phyloP scores from a whole-genome alignment of 306 rosid species.

The Carpinus fangiana region DNA sequence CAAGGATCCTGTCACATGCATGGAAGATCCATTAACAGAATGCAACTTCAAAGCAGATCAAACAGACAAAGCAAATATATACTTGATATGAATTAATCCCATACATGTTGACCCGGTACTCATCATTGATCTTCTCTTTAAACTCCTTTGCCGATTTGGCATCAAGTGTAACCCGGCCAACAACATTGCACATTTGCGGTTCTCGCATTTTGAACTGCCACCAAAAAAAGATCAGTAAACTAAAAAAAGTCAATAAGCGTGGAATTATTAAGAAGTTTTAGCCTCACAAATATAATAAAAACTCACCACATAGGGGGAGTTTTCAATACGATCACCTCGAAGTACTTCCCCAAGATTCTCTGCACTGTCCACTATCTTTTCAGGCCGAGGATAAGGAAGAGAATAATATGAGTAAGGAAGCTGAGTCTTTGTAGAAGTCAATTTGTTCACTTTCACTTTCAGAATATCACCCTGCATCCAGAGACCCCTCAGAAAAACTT shows the following conservation, averaged over 20 bases:
- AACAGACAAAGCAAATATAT: neutral
- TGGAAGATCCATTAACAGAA: constrained; percentile 22
- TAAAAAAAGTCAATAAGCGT: constrained; percentile 22
- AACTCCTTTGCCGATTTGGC: constrained; percentile 81
- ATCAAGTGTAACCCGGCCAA: constrained; percentile 58
- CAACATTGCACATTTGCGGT: constrained; percentile 79
- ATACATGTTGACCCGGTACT: constrained; percentile 97
- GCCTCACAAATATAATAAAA: constrained; percentile 11
- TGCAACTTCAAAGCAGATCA: neutral
- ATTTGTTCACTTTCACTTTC: constrained; percentile 94
- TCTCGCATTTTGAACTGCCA: constrained; percentile 93
- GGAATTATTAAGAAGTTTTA: constrained; percentile 11
- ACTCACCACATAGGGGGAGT: constrained; percentile 85
- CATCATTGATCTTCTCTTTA: constrained; percentile 91
- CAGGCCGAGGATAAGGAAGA: constrained; percentile 67
- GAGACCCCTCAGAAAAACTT: constrained; percentile 7
- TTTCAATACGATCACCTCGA: constrained; percentile 98
- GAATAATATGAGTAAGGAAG: constrained; percentile 92
- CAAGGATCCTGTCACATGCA: constrained; percentile 75
- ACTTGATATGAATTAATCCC: constrained; percentile 17
- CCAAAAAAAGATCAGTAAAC: constrained; percentile 19
- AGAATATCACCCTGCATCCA: constrained; percentile 74
- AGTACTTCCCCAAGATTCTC: constrained; percentile 99
- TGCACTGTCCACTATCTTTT: constrained; percentile 75
- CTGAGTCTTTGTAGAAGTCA: constrained; percentile 96